Conservation (phyloP, 73 alveolate species). For the Diophrys sp. region DNA sequence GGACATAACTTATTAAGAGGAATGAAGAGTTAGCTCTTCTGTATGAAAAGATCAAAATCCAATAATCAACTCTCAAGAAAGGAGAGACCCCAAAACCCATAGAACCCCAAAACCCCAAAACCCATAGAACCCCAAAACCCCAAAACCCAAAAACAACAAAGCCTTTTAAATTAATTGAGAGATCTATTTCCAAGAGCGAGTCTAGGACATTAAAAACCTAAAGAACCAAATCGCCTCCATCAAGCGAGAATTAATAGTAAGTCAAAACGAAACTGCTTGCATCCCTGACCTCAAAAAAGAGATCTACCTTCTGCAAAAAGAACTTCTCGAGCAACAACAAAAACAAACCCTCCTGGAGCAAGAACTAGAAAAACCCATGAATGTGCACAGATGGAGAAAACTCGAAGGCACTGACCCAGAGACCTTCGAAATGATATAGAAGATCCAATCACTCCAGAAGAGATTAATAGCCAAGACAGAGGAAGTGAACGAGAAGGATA, state of each 20-base stretch:
- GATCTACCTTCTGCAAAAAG: conserved; percentile 85
- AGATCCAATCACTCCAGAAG: conserved; percentile 96
- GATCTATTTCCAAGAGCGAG: conserved; percentile 75
- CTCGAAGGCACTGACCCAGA: conserved; percentile 98
- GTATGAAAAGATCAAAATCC: conserved; percentile 95
- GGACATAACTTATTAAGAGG: conserved; percentile 95
- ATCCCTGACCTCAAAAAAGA: conserved; percentile 81
- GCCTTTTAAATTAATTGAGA: too few relatives aligned
- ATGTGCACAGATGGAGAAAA: conserved; percentile 96
- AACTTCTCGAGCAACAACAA: conserved; percentile 85
- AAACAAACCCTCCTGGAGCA: conserved; percentile 89
- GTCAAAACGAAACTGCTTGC: conserved; percentile 76
- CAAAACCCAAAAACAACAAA: too few relatives aligned
- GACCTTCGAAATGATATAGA: conserved; percentile 83
- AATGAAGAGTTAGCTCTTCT: conserved; percentile 91
- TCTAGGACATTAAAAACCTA: conserved; percentile 60
- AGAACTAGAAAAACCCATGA: conserved; percentile 95
- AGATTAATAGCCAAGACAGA: conserved; percentile 99
- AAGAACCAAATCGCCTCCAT: conserved; percentile 66
- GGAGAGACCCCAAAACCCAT: too few relatives aligned
- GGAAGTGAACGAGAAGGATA: conserved; percentile 85
- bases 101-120: too few relatives aligned
- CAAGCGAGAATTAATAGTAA: conserved; percentile 70
- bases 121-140: too few relatives aligned
- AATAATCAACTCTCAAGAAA: conserved; percentile 87